These are phyloP conservation scores for Juglanconis oblonga DNA, from an alignment of 2,329 filamentous ascomycete genomes.

Conservation along the genomic window DNA sequence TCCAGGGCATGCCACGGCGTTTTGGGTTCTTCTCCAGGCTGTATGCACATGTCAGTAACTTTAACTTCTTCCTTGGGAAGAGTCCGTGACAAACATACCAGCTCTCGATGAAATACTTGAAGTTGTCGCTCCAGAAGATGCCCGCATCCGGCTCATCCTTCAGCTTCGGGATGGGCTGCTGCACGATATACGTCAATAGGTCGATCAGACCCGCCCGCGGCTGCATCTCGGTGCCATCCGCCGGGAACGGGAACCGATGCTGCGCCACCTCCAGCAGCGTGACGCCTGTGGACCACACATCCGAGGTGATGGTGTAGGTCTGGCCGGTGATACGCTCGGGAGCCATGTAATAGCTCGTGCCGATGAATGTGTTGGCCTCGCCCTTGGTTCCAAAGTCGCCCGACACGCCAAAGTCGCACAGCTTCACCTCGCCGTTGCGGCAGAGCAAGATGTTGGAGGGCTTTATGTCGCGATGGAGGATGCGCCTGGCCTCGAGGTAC, in stretches of 20 bases:
- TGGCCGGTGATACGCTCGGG: constrained; percentile 97
- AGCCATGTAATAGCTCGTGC: constrained; percentile 99
- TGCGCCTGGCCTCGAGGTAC: constrained; percentile 92
- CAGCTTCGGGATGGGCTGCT: constrained; percentile 89
- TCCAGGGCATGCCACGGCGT: constrained; percentile 89
- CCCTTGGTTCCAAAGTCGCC: constrained; percentile 98
- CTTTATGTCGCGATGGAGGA: constrained; percentile 99
- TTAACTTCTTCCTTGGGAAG: background rate
- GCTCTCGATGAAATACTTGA: constrained; percentile 99
- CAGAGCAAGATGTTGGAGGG: constrained; percentile 95
- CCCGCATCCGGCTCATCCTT: constrained; percentile 90
- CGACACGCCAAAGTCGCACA: constrained; percentile 97
- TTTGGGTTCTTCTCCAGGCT: constrained; percentile 92
- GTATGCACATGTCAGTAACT: constrained; percentile 18
- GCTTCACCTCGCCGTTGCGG: constrained; percentile 88
- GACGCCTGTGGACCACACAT: constrained; percentile 97
- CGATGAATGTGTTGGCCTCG: constrained; percentile 98
- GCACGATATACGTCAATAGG: constrained; percentile 93
- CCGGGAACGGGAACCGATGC: constrained; percentile 96
- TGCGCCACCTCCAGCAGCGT: constrained; percentile 99
- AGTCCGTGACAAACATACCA: constrained; percentile 66
- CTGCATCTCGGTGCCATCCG: constrained; percentile 93
- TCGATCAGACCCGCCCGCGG: constrained; percentile 91
- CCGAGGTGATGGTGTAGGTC: constrained; percentile 96
- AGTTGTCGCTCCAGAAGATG: constrained; percentile 93